Evolutionary conservation across 805 yeast species (phyloP), one percentile per base, ranked within the genome.

Genomic region (Zygosaccharomyces lentus): DNA sequence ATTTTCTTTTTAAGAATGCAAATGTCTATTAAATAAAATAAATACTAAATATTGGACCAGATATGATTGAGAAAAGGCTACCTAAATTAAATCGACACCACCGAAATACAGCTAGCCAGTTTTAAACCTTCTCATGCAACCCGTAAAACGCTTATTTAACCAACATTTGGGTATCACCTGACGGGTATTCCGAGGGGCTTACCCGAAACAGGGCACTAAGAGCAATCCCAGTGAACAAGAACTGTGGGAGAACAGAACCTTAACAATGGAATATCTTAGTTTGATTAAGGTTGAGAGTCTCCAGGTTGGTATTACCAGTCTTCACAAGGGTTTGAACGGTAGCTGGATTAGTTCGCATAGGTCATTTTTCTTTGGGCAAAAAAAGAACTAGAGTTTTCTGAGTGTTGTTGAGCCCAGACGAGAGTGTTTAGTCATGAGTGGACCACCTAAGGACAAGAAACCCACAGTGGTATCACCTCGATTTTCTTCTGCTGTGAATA

Each of bases 391-490:
- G 32, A 29, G 32, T 29, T n/a, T 10, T 29, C 15, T 29, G 32
- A n/a, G 32, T 13, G 17, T 38, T 21, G 25, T 16, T 27, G 25
- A 38, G 25, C 6, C 23, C 24, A 34, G 31, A 27, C 19, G 25
- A 41, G 31, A n/a, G n/a, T 17, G 16, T 36, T 43, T 19, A n/a
- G 19, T 25, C 31, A 49, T 49, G 53, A 40, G 48, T 31, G 35
- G 47, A 17, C 48, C 51, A 9, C 16, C 41, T 16, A 52, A 45
- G 34, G 53, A 49, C 24, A 46, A 42, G 34, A 54, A 50, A 45
- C 27, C 45, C 24, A 46, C 49, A 10, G 48, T 54, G 13, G 45
- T 54, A 12, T 54, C 57, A 10, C 57, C 57, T 9, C 35, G 51
- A 31, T 54, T 54, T 38, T 39, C 48, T 10, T 45, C 48, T 40